Conservation (phyloP, 805 yeast species). For the Lipomyces japonicus region DNA sequence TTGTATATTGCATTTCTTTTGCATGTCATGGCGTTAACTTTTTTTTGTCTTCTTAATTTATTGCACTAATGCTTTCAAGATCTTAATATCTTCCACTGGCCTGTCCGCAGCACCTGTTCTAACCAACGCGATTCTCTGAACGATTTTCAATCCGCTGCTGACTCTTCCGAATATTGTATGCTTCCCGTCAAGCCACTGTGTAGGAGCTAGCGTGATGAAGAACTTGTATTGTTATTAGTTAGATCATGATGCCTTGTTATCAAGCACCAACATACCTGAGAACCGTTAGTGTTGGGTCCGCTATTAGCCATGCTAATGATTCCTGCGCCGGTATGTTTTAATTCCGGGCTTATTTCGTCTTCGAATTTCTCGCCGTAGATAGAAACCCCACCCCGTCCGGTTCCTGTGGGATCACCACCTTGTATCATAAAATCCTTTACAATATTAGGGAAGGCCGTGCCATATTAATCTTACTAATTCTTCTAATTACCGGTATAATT, state of each 20-base stretch:
- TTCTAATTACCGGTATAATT: slow-evolving; percentile 26
- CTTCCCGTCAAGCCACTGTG: slow-evolving; percentile 71
- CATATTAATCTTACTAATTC: neutral
- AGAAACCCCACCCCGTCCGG: slow-evolving; percentile 37
- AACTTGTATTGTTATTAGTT: slow-evolving; percentile 49
- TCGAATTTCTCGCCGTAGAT: slow-evolving; percentile 28
- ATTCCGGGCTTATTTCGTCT: slow-evolving; percentile 38
- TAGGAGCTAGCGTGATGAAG: slow-evolving; percentile 73
- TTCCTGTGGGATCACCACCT: slow-evolving; percentile 39
- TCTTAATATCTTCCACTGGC: slow-evolving; percentile 46
- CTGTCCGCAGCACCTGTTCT: slow-evolving; percentile 43
- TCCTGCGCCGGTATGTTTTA: slow-evolving; percentile 76
- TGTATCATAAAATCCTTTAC: slow-evolving; percentile 38
- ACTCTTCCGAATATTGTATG: slow-evolving; percentile 78
- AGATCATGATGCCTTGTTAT: neutral
- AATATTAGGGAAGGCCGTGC: neutral
- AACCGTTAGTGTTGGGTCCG: slow-evolving; percentile 90
- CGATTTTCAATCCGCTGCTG: slow-evolving; percentile 38
- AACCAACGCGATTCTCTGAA: slow-evolving; percentile 57
- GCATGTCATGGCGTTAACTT: no score
- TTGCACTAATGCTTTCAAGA: slow-evolving; percentile 34
- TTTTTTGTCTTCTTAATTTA: no score
- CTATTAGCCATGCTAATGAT: slow-evolving; percentile 88
- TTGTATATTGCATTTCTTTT: neutral
- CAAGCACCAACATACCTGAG: slow-evolving; percentile 36